Base-by-base conservation (phyloP, 306 rosid species). In the Fragaria nilgerrensis region DNA sequence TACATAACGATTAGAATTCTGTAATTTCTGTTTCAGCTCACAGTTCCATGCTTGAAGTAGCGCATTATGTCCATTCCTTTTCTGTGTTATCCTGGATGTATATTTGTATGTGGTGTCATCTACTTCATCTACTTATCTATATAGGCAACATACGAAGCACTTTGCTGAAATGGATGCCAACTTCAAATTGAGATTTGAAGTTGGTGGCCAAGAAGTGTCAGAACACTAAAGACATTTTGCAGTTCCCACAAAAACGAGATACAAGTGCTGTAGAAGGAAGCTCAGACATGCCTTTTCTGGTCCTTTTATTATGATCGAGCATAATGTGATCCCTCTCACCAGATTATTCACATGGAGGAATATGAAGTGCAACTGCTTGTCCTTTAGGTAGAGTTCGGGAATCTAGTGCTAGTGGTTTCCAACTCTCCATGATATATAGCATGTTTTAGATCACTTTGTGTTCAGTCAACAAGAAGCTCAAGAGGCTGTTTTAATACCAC, bases 311-410 rank as follows among this genome's bases (percentile, higher is more conserved):
- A 73, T 73, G 29, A 73, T 73, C n/a, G 47, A 43, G 22, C 37
- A 22, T 56, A n/a, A 55, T 73, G 77, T 73, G 67, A 55, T 53
- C 77, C 67, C 56, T 59, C 66, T 74, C 77, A 59, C 43, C 77
- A 16, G 55, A 66, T 23, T 20, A 25, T 22, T 69, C 53, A 43
- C 68, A 17, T 7, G 72, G 34, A 12, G 32, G 25, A 65, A 20
- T 65, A 36, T 5, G 76, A 34, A 44, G 63, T 36, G 36, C 16
- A 13, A 22, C 14, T 25, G 65, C n/a, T 52, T 23, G 77, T 74
- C 55, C 68, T 73, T 39, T 23, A 41, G 68, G 65, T 29, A 29
- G 32, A 29, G 32, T 29, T 29, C 32, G 32, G 32, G 32, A 36
- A 11, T n/a, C 7, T 74, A 25, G 29, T 16, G 43, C 78, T 75